These are phyloP conservation scores for Maudiozyma turicensis DNA, from an alignment of 805 yeast species.

Conservation along the genomic window DNA sequence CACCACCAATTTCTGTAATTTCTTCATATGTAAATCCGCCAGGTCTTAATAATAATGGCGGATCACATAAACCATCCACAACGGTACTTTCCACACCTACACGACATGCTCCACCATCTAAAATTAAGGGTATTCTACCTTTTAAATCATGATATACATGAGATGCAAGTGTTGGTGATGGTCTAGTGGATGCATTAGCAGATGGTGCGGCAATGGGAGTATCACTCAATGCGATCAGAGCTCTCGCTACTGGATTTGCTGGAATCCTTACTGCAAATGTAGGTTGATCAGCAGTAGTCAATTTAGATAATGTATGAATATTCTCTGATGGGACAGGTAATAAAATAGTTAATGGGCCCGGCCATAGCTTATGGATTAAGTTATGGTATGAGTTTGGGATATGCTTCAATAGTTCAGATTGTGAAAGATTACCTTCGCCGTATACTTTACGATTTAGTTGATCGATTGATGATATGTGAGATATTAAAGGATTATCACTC, in stretches of 20 bases:
- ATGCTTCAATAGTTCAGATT: slow-evolving; percentile 24
- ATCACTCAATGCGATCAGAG: slow-evolving; percentile 73
- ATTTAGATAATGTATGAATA: slow-evolving; percentile 46
- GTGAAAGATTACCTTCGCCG: slow-evolving; percentile 16
- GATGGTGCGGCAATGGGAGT: slow-evolving; percentile 96
- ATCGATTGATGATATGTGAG: slow-evolving; percentile 71
- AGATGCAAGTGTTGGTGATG: slow-evolving; percentile 81
- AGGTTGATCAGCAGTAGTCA: slow-evolving; percentile 77
- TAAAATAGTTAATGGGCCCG: slow-evolving; percentile 87
- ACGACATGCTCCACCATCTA: slow-evolving; percentile 83
- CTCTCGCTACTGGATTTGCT: slow-evolving; percentile 77
- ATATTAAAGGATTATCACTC: slow-evolving; percentile 86
- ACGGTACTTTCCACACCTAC: slow-evolving; percentile 95
- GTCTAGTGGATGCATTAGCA: slow-evolving; percentile 92
- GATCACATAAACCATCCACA: slow-evolving; percentile 74
- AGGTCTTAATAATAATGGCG: slow-evolving; percentile 86
- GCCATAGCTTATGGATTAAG: slow-evolving; percentile 73
- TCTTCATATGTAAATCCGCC: slow-evolving; percentile 87
- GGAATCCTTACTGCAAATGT: slow-evolving; percentile 94
- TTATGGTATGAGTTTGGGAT: slow-evolving; percentile 63
- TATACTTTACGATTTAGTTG: slow-evolving; percentile 59
- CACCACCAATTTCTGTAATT: slow-evolving; percentile 56
- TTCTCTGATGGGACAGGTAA: slow-evolving; percentile 45
- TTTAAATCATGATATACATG: slow-evolving; percentile 78
- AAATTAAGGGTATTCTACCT: slow-evolving; percentile 69